Evolutionary conservation across 208 protist genomes (phyloP).

Genomic region (Leishmania tropica): DNA sequence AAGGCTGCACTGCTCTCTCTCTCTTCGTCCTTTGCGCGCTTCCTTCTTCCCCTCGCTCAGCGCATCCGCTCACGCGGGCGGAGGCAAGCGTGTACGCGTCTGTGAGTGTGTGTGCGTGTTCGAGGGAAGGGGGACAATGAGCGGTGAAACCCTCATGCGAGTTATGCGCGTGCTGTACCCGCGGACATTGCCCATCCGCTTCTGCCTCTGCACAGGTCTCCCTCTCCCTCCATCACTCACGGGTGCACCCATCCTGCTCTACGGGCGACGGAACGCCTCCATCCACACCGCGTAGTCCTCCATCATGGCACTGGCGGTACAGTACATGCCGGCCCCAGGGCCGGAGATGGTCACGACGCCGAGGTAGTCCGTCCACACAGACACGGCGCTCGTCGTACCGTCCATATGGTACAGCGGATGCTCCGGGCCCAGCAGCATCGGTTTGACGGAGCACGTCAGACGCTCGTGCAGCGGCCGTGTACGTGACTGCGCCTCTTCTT

Average conservation of each 20-base stretch:
- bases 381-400: slow-evolving; percentile 36
- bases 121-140: neutral
- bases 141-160: neutral
- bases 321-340: slow-evolving; percentile 40
- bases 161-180: neutral
- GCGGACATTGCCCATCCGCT: neutral
- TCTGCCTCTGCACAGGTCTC: neutral
- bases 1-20: neutral
- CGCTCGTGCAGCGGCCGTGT: neutral
- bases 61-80: neutral
- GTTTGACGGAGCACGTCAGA: slow-evolving; percentile 28
- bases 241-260: neutral
- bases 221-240: neutral
- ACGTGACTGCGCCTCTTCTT: neutral
- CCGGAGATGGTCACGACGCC: slow-evolving; percentile 33
- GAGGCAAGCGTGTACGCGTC: neutral
- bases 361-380: slow-evolving; percentile 39
- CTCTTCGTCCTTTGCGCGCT: neutral
- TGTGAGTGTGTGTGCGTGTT: neutral
- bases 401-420: slow-evolving; percentile 41
- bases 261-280: slow-evolving; percentile 5
- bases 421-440: slow-evolving; percentile 27
- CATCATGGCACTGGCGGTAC: slow-evolving; percentile 41
- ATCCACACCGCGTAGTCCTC: slow-evolving; percentile 44
- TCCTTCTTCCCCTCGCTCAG: neutral